A percentile compares a stretch with the other conserved stretches of the same genome.
Evolutionary conservation across 345 rosid genomes (phyloP).

Genomic region (Crucihimalaya himalaica): DNA sequence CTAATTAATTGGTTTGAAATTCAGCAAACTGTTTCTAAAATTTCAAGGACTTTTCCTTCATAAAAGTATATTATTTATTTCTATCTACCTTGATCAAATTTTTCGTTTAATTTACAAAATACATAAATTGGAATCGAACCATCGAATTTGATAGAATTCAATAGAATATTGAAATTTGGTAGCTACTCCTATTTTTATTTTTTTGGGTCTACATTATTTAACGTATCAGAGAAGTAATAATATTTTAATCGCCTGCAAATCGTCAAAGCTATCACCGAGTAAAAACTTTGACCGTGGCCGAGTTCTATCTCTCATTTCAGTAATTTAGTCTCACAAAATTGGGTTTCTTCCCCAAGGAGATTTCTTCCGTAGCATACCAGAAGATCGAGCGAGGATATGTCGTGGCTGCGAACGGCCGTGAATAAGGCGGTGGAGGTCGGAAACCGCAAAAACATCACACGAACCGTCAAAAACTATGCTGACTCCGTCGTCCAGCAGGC

Average conservation of each 20-base stretch:
- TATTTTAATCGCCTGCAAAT: constrained; percentile 10
- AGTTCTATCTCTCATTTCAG: constrained; percentile 21
- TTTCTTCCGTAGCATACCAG: constrained; percentile 1
- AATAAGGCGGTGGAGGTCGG: constrained; percentile 97
- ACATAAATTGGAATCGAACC: too few relatives aligned
- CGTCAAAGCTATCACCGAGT: constrained; percentile 9
- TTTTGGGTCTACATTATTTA: neutral
- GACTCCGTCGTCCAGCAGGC: constrained; percentile 97
- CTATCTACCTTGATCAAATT: too few relatives aligned
- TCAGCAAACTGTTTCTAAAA: too few relatives aligned
- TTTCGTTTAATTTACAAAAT: too few relatives aligned
- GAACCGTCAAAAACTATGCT: constrained; percentile 81
- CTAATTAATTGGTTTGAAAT: too few relatives aligned
- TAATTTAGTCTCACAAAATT: constrained; percentile 13
- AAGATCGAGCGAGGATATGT: constrained; percentile 42
- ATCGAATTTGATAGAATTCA: too few relatives aligned
- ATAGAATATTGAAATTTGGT: too few relatives aligned
- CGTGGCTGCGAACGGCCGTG: constrained; percentile 92
- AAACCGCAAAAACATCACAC: constrained; percentile 88
- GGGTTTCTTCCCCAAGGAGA: constrained; percentile 16
- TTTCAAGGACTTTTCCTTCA: too few relatives aligned
- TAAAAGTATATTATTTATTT: too few relatives aligned
- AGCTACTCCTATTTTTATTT: too few relatives aligned
- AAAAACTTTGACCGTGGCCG: constrained; percentile 26
- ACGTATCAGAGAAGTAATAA: neutral